Conservation (phyloP, 495 filamentous ascomycete genomes). For the Glarea lozoyensis region DNA sequence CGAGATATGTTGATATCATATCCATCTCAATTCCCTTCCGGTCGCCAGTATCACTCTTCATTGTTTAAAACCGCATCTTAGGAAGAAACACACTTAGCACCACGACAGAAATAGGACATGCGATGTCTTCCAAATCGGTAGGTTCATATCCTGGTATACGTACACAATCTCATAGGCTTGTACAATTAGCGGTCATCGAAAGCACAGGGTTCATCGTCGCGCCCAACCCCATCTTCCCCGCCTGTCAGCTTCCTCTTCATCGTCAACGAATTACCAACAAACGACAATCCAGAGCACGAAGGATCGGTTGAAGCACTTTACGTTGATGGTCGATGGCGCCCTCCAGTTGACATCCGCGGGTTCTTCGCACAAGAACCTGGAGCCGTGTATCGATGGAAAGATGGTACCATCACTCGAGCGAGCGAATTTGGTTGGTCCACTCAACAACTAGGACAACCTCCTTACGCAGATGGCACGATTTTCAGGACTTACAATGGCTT, state of each 20-base stretch:
- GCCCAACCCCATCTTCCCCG: neutral
- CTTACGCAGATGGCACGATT: neutral
- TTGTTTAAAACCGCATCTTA: no score
- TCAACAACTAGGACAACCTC: neutral
- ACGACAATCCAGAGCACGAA: neutral
- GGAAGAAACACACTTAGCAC: no score
- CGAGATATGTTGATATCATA: neutral
- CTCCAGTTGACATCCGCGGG: conserved; percentile 1
- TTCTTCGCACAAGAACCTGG: neutral
- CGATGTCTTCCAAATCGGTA: neutral
- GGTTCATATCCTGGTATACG: neutral
- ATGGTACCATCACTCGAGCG: neutral
- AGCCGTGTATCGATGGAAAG: conserved; percentile 4
- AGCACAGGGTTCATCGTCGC: neutral
- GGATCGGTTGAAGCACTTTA: neutral
- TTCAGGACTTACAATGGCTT: neutral
- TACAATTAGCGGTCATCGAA: neutral
- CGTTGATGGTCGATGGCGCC: conserved; percentile 1
- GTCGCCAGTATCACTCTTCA: no score
- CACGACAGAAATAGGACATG: neutral
- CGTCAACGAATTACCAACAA: conserved; percentile 10
- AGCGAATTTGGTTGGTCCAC: neutral
- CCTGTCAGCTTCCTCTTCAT: conserved; percentile 5
- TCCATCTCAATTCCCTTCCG: neutral
- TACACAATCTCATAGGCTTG: neutral